These are phyloP conservation scores for Ceratobasidium papillatum DNA, from an alignment of 1,284 basidiomycete genomes.

Conservation along the genomic window DNA sequence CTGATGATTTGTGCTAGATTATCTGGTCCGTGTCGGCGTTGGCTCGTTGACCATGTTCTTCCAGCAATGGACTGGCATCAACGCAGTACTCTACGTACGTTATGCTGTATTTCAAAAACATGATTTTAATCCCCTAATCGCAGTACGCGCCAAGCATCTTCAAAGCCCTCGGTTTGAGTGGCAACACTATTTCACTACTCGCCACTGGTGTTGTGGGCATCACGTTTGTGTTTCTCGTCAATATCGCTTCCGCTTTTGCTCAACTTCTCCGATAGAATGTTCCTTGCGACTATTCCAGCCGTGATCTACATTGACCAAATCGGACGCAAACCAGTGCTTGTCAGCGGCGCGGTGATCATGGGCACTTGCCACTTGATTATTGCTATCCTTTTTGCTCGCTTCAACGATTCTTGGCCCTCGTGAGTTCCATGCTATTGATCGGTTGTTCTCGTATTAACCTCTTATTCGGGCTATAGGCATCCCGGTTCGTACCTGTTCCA, in stretches of 20 bases:
- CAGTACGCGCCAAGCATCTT: slow-evolving; percentile 59
- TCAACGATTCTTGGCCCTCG: slow-evolving; percentile 61
- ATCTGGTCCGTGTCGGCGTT: slow-evolving; percentile 67
- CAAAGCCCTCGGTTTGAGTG: slow-evolving; percentile 61
- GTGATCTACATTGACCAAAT: slow-evolving; percentile 76
- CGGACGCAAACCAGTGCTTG: slow-evolving; percentile 72
- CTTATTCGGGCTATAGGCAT: slow-evolving; percentile 30
- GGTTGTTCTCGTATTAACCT: background rate
- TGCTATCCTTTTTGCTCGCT: slow-evolving; percentile 66
- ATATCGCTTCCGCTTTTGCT: slow-evolving; percentile 42
- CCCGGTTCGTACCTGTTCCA: slow-evolving; percentile 16
- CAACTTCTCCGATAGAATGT: slow-evolving; percentile 60
- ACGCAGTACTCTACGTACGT: slow-evolving; percentile 45
- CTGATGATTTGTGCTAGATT: slow-evolving; percentile 52
- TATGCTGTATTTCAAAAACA: slow-evolving; percentile 41
- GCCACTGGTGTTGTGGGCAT: slow-evolving; percentile 86
- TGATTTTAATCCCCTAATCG: background rate
- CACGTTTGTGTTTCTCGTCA: slow-evolving; percentile 58
- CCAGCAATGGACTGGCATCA: slow-evolving; percentile 66
- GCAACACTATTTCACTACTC: slow-evolving; percentile 69
- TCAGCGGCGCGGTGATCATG: slow-evolving; percentile 77
- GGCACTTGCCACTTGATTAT: slow-evolving; percentile 72
- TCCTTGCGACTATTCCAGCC: slow-evolving; percentile 76
- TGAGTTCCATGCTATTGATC: slow-evolving; percentile 49
- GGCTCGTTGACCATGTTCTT: slow-evolving; percentile 78